A percentile compares a stretch with the other conserved stretches of the same genome.
Conservation (phyloP, 169 alveolate genomes). For the Perkinsus chesapeaki region DNA sequence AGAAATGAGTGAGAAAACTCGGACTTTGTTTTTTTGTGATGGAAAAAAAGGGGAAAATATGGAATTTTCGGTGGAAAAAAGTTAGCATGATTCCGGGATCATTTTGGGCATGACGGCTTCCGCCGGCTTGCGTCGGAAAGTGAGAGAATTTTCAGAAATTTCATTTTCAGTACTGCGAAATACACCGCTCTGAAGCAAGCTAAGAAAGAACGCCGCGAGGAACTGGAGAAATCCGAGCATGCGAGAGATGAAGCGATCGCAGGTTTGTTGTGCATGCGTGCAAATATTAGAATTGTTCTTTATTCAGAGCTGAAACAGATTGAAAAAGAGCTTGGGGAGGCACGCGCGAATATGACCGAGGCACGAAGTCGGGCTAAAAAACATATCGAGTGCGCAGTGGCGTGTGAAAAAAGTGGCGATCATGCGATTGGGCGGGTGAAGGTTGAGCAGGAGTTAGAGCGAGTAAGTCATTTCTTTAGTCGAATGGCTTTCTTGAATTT, state of each 20-base stretch:
- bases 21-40: background rate
- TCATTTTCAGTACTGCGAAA: background rate
- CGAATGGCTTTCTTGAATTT: too few relatives aligned
- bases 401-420: background rate
- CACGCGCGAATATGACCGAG: background rate
- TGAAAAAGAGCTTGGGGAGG: background rate
- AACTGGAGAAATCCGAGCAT: background rate
- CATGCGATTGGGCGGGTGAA: background rate
- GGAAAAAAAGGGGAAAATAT: too few relatives aligned
- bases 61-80: too few relatives aligned
- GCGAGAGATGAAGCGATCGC: background rate
- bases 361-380: background rate
- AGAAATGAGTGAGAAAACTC: background rate
- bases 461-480: too few relatives aligned
- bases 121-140: background rate
- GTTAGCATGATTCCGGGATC: too few relatives aligned
- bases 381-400: background rate
- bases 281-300: background rate
- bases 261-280: background rate
- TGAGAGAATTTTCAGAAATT: background rate
- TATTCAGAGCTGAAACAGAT: background rate
- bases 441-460: background rate
- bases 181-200: background rate
- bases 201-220: background rate
- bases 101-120: too few relatives aligned